Evolutionary conservation across 192 early-diverging fungal species (phyloP).

Genomic region (Linnemannia elongata): DNA sequence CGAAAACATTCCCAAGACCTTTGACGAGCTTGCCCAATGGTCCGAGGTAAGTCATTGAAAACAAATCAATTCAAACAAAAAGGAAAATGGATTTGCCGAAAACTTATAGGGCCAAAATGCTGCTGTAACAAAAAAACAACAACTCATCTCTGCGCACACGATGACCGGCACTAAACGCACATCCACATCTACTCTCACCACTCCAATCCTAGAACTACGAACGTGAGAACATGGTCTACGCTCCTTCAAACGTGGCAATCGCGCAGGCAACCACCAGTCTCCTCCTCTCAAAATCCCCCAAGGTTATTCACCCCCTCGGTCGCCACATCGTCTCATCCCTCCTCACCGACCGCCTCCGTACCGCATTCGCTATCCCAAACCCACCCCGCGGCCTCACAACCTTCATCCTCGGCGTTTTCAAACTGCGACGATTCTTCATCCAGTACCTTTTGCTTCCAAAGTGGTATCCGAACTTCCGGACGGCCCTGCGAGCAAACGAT

Average conservation of each 20-base stretch:
- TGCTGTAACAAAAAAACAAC: neutral
- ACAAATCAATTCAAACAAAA: neutral
- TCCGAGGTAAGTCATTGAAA: constrained; percentile 39
- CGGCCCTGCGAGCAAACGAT: constrained; percentile 27
- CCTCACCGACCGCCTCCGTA: constrained; percentile 20
- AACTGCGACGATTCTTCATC: constrained; percentile 31
- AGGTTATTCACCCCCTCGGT: constrained; percentile 15
- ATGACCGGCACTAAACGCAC: neutral
- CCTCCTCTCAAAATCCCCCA: constrained; percentile 17
- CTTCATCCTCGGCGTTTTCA: neutral
- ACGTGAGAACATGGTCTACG: constrained; percentile 18
- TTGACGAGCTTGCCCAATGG: constrained; percentile 34
- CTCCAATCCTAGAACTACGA: constrained; percentile 40
- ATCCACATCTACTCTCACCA: neutral
- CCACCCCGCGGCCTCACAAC: neutral
- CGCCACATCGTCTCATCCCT: constrained; percentile 39
- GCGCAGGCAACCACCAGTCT: constrained; percentile 36
- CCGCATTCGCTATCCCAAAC: constrained; percentile 28
- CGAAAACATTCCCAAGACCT: constrained; percentile 56
- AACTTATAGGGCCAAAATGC: neutral
- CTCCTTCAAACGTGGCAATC: constrained; percentile 28
- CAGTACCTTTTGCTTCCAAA: constrained; percentile 47
- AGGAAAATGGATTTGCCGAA: neutral
- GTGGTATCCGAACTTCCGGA: constrained; percentile 17
- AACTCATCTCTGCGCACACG: neutral